Percentiles rank a stretch among this genome's conserved stretches.
phyloP scores from a whole-genome alignment of 2,329 filamentous ascomycete species.

The Massarina eburnea region DNA sequence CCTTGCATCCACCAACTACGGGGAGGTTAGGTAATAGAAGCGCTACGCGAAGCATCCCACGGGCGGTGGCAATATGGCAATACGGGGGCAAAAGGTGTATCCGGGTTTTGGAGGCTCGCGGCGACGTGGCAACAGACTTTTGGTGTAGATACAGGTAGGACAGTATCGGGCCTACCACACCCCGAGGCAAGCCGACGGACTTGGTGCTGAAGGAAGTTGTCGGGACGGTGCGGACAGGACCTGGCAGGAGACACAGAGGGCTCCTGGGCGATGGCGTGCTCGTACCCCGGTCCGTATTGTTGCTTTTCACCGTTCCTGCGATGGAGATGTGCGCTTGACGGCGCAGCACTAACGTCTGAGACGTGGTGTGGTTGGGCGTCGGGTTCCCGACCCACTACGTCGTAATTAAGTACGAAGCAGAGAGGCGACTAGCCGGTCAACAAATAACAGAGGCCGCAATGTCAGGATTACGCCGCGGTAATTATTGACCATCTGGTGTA shows the following conservation, averaged over 20 bases:
- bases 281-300: neutral
- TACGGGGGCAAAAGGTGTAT: too few relatives aligned
- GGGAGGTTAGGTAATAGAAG: neutral
- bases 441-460: too few relatives aligned
- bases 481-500: too few relatives aligned
- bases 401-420: too few relatives aligned
- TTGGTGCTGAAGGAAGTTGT: neutral
- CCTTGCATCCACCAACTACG: neutral
- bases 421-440: too few relatives aligned
- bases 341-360: too few relatives aligned
- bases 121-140: neutral
- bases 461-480: too few relatives aligned
- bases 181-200: neutral
- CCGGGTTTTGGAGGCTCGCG: neutral
- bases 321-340: too few relatives aligned
- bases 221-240: neutral
- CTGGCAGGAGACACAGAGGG: neutral
- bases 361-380: too few relatives aligned
- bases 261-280: neutral
- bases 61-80: neutral
- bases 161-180: neutral
- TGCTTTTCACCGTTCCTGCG: too few relatives aligned
- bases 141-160: neutral
- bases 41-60: neutral
- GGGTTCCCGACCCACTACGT: too few relatives aligned